These are phyloP conservation scores for Teratosphaeria pseudoeucalypti DNA, from an alignment of 2,329 filamentous ascomycete species.

Conservation along the genomic window DNA sequence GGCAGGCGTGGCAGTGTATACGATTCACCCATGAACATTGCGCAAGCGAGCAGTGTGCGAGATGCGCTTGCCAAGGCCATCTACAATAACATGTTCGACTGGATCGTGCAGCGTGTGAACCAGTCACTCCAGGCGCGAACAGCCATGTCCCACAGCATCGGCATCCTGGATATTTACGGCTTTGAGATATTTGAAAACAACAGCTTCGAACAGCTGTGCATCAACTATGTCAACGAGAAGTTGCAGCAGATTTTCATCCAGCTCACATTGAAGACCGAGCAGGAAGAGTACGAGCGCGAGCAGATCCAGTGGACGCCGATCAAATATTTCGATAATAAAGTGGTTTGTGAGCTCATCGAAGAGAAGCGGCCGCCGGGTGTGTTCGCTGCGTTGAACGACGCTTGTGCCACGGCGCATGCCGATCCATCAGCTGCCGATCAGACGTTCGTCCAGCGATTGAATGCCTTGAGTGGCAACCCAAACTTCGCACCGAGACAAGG, in stretches of 20 bases:
- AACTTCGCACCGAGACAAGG: conserved; percentile 89
- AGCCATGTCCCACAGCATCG: conserved; percentile 70
- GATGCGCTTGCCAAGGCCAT: conserved; percentile 93
- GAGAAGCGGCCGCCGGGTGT: conserved; percentile 81
- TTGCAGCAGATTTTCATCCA: conserved; percentile 99
- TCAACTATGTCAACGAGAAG: conserved; percentile 99
- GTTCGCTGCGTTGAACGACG: conserved; percentile 93
- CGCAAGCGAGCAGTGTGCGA: conserved; percentile 75
- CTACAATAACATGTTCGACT: conserved; percentile 95
- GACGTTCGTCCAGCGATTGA: conserved; percentile 88
- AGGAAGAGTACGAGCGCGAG: conserved; percentile 92
- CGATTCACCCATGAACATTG: conserved; percentile 70
- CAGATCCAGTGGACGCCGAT: conserved; percentile 99
- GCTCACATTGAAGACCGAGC: conserved; percentile 87
- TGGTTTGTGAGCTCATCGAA: conserved; percentile 95
- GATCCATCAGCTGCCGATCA: conserved; percentile 89
- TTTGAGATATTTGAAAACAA: conserved; percentile 99
- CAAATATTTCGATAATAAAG: conserved; percentile 99
- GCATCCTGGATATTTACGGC: conserved; percentile 96
- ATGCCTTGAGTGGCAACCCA: conserved; percentile 73
- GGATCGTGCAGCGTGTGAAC: conserved; percentile 92
- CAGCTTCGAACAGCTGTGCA: conserved; percentile 96
- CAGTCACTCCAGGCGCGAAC: conserved; percentile 72
- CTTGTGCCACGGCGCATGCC: conserved; percentile 94
- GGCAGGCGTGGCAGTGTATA: conserved; percentile 57